Conservation (phyloP, 2,329 filamentous ascomycete genomes). For the Claviceps sp. region DNA sequence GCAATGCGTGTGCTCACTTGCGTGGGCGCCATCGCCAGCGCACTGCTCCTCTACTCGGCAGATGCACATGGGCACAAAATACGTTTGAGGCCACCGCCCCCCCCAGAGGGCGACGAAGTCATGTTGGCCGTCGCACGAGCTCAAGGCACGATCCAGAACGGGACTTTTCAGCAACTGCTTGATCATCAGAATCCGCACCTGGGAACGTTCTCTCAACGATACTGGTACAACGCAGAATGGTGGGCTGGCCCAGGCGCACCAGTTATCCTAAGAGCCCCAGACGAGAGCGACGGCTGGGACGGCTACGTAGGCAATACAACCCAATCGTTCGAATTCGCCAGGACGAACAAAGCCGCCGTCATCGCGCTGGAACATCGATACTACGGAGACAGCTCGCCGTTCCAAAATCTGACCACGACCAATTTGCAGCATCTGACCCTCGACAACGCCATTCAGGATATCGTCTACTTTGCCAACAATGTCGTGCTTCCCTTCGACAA, state of each 20-base stretch:
- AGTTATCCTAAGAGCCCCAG: constrained; percentile 52
- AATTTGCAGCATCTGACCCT: constrained; percentile 66
- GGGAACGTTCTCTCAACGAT: constrained; percentile 54
- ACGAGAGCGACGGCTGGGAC: constrained; percentile 47
- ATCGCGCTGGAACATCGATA: constrained; percentile 75
- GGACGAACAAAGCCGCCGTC: constrained; percentile 55
- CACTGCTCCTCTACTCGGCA: not conserved
- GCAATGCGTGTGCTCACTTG: not conserved
- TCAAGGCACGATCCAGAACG: not conserved
- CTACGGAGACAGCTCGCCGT: constrained; percentile 62
- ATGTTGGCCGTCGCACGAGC: not conserved
- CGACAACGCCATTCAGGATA: constrained; percentile 63
- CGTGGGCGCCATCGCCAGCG: not conserved
- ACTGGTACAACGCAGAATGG: constrained; percentile 65
- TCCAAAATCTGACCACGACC: constrained; percentile 45
- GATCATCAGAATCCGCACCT: constrained; percentile 41
- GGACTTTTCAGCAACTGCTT: constrained; percentile 38
- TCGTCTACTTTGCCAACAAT: constrained; percentile 61
- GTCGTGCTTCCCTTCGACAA: constrained; percentile 57
- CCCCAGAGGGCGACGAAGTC: not conserved
- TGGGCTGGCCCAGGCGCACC: constrained; percentile 66
- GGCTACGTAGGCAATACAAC: constrained; percentile 60
- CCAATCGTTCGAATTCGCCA: constrained; percentile 48
- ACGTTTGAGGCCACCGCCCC: too few species aligned
- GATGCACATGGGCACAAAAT: too few species aligned